Percentiles rank a stretch among this genome's conserved stretches.
Conservation (phyloP, 352 stramenopile species). For the Phytophthora palmivora region DNA sequence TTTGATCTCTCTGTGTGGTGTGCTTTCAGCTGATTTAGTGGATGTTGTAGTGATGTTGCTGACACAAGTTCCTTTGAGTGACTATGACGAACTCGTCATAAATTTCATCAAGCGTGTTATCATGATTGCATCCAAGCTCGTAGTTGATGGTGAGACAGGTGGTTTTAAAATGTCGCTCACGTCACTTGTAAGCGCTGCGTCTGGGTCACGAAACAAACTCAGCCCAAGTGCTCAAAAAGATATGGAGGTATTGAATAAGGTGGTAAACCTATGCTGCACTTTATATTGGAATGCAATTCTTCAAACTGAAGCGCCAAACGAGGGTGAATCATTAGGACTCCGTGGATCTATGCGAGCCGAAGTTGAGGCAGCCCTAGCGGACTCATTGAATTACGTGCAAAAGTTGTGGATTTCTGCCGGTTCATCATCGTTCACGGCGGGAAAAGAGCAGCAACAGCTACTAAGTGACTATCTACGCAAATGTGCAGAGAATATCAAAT, state of each 20-base stretch:
- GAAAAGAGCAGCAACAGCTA: slow-evolving; percentile 80
- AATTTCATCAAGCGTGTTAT: slow-evolving; percentile 85
- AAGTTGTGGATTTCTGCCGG: slow-evolving; percentile 61
- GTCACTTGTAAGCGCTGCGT: slow-evolving; percentile 64
- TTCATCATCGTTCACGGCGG: slow-evolving; percentile 51
- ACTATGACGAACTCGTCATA: slow-evolving; percentile 83
- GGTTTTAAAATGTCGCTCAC: slow-evolving; percentile 80
- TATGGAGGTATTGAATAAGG: slow-evolving; percentile 74
- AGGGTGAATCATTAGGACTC: slow-evolving; percentile 23
- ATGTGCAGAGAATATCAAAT: slow-evolving; percentile 73
- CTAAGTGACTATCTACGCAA: slow-evolving; percentile 78
- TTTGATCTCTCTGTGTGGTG: slow-evolving; percentile 65
- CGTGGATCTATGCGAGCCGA: slow-evolving; percentile 48
- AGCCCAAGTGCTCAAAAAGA: slow-evolving; percentile 67
- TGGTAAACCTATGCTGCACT: slow-evolving; percentile 76
- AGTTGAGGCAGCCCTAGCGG: slow-evolving; percentile 66
- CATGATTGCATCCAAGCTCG: slow-evolving; percentile 73
- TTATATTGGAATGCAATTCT: slow-evolving; percentile 82
- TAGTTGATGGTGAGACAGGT: slow-evolving; percentile 69
- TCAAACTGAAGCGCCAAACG: slow-evolving; percentile 35
- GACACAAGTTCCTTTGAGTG: slow-evolving; percentile 69
- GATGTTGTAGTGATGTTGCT: slow-evolving; percentile 79
- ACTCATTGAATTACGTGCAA: slow-evolving; percentile 79
- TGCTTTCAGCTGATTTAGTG: slow-evolving; percentile 76
- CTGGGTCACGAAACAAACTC: slow-evolving; percentile 55